Evolutionary conservation across 148 eudicot genomes (phyloP).

Genomic region (Spergularia marina): DNA sequence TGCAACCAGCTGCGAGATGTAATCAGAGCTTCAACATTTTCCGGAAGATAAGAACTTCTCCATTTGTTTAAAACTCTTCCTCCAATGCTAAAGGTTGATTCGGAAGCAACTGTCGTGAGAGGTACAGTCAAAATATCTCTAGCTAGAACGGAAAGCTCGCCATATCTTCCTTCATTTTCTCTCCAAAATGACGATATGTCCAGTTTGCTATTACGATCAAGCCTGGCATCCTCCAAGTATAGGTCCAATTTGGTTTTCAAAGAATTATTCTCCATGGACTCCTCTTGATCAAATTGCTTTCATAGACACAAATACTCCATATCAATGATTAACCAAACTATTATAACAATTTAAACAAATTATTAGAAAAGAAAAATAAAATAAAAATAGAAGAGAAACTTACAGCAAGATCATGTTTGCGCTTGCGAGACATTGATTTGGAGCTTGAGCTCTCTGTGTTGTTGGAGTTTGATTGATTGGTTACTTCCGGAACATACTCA

Average conservation of each 20-base stretch:
- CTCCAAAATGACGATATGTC: neutral
- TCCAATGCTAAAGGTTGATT: neutral
- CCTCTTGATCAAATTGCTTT: neutral
- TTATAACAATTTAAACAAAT: too few species aligned
- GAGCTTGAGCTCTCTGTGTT: too few species aligned
- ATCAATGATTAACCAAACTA: neutral
- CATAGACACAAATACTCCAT: neutral
- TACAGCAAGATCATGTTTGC: too few species aligned
- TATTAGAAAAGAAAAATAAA: neutral
- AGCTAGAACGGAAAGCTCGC: neutral
- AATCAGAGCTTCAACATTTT: neutral
- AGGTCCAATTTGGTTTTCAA: neutral
- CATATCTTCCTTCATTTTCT: neutral
- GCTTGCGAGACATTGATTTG: too few species aligned
- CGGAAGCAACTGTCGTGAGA: neutral
- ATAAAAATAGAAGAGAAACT: too few species aligned
- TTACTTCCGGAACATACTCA: too few species aligned
- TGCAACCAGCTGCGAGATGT: too few species aligned
- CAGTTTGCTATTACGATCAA: neutral
- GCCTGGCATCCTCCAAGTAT: neutral
- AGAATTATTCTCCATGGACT: neutral
- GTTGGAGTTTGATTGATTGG: too few species aligned
- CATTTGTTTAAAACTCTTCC: neutral
- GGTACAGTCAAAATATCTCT: slow-evolving; percentile 3
- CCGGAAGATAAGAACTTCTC: neutral